Evolutionary conservation across 805 yeast genomes (phyloP), one percentile per base, ranked within the genome.

Genomic region (Cyberlindnera veronae): DNA sequence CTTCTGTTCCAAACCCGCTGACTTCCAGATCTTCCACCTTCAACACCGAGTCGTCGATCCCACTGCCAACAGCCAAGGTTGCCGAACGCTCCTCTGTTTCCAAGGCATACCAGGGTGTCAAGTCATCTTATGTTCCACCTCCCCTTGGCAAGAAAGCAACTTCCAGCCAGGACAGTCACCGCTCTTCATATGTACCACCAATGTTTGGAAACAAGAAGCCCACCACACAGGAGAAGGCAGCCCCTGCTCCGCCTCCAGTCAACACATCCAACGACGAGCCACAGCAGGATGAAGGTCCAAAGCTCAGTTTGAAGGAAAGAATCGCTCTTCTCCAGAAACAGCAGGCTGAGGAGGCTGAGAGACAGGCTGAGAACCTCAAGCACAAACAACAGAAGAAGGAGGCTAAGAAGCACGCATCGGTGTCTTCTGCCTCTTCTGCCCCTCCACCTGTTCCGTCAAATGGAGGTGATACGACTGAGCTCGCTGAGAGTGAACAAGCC

Each of bases 271-370:
- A 53, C 2, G 55, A 56, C 8, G 61, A 55, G 16, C 63, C 54
- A 5, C 66, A 69, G 41, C 77, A 75, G 42, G 76, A 69, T 21
- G 82, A 72, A 23, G 76, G 72, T 24, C 96, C 96, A 8, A 80
- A 84, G 50, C 63, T 89, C 67, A 82, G 95, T 42, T 68, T 91
- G 53, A 84, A 84, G 57, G 97, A 93, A 52, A 74, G 98, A 49
- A 88, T 91, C 57, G 87, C 88, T 5, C 54, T 86, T 54, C 68
- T 91, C 36, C 95, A 90, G 59, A 77, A 86, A 55, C 79, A 81
- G 43, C 96, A 87, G 57, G 77, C 76, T 44, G 84, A 84, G 55
- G 95, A 87, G 52, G 85, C 82, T 16, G 91, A 82, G 45, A 68
- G 78, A 42, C 90, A 78, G 48, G 82, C 79, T 3, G 75, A 74